These are phyloP conservation scores for Chenopodium quinoa DNA, from an alignment of 148 eudicot genomes.

Conservation along the genomic window DNA sequence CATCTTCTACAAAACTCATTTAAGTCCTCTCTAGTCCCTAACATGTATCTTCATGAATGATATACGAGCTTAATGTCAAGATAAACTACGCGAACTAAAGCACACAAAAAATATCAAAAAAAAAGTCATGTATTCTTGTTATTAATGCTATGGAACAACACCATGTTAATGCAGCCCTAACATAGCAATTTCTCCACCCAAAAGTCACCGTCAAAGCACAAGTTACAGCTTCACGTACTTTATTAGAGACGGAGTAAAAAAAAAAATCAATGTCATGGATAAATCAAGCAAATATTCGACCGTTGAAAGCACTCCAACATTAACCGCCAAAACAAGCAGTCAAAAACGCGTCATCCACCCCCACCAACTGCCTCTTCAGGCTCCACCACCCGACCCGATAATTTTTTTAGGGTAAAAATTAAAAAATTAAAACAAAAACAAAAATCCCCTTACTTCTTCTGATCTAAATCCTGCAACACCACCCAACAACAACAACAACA, in stretches of 20 bases:
- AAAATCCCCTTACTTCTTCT: background rate
- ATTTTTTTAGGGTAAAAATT: background rate
- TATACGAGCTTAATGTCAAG: no score
- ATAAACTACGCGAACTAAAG: no score
- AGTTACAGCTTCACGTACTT: no score
- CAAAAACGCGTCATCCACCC: constrained; percentile 5
- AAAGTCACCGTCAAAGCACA: background rate
- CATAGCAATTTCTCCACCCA: background rate
- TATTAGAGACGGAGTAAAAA: background rate
- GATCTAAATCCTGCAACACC: constrained; percentile 5
- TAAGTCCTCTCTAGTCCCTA: no score
- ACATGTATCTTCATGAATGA: no score
- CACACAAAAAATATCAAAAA: background rate
- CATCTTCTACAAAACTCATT: no score
- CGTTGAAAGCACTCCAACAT: background rate
- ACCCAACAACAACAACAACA: background rate
- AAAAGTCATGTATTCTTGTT: no score
- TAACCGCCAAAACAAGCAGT: constrained; percentile 17
- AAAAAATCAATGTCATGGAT: no score
- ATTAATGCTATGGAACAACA: background rate
- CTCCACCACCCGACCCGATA: background rate
- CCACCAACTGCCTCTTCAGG: background rate
- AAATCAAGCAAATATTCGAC: constrained; percentile 3
- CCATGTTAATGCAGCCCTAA: background rate
- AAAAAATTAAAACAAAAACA: no score